These are phyloP conservation scores for Asterionellopsis glacialis DNA, from an alignment of 108 stramenopile genomes.

Conservation along the genomic window DNA sequence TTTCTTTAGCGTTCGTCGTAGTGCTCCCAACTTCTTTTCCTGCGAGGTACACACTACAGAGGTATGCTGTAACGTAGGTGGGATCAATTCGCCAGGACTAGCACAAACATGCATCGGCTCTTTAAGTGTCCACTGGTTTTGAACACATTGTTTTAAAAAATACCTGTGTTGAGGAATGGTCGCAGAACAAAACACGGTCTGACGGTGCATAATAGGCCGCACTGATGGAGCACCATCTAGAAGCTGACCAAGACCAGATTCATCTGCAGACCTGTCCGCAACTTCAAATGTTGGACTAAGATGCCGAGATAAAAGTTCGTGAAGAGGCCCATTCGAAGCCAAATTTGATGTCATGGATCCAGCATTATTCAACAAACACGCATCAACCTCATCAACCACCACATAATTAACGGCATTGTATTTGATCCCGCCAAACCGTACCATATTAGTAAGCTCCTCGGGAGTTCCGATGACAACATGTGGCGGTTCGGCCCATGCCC, in stretches of 20 bases:
- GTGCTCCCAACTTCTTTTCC: conserved; percentile 66
- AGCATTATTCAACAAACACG: conserved; percentile 58
- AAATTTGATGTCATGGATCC: conserved; percentile 16
- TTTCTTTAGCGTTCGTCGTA: conserved; percentile 71
- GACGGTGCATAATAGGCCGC: conserved; percentile 34
- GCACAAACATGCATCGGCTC: conserved; percentile 79
- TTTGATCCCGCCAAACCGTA: conserved; percentile 66
- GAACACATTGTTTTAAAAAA: conserved; percentile 79
- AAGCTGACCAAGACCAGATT: conserved; percentile 4
- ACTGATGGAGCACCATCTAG: background rate
- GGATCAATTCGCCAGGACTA: conserved; percentile 77
- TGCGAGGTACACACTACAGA: conserved; percentile 70
- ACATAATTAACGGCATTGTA: conserved; percentile 72
- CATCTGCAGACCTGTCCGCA: conserved; percentile 12
- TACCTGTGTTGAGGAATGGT: conserved; percentile 92
- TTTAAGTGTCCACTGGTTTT: conserved; percentile 84
- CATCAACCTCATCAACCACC: conserved; percentile 94
- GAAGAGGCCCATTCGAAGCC: conserved; percentile 29
- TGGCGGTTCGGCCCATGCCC: conserved; percentile 93
- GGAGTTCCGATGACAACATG: conserved; percentile 89
- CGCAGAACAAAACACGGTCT: conserved; percentile 93
- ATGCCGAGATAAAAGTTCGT: conserved; percentile 72
- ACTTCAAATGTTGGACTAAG: conserved; percentile 74
- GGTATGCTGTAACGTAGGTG: conserved; percentile 74
- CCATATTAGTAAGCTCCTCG: conserved; percentile 67